Evolutionary conservation across 352 stramenopile species (phyloP).

Genomic region (Phytophthora colocasiae): DNA sequence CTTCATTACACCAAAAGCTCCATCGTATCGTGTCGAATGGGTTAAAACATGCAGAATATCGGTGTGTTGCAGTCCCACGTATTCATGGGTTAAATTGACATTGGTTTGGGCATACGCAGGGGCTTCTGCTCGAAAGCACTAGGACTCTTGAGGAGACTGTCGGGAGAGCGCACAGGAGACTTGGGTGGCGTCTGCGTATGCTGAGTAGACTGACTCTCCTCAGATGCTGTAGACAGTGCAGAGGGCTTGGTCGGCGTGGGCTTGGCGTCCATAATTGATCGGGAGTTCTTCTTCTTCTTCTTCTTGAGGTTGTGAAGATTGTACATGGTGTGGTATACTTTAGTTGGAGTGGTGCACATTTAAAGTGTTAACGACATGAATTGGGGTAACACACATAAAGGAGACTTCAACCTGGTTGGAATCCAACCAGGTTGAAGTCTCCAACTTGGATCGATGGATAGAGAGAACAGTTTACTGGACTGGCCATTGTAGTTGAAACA

Average conservation of each 20-base stretch:
- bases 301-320: conserved; percentile 18
- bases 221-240: background rate
- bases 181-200: conserved; percentile 4
- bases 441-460: too few species aligned
- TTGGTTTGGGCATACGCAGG: conserved; percentile 72
- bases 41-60: too few species aligned
- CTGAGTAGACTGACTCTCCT: background rate
- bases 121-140: conserved; percentile 65
- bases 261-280: conserved; percentile 22
- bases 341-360: background rate
- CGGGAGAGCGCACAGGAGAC: conserved; percentile 28
- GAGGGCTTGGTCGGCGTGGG: conserved; percentile 6
- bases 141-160: conserved; percentile 50
- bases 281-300: conserved; percentile 8
- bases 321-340: conserved; percentile 6
- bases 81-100: conserved; percentile 54
- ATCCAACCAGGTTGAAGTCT: too few species aligned
- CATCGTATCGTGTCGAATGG: too few species aligned
- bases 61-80: too few species aligned
- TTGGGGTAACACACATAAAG: background rate
- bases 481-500: too few species aligned
- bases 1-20: too few species aligned
- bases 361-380: background rate
- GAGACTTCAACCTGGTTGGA: conserved; percentile 9
- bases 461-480: background rate